Evolutionary conservation across 2,329 filamentous ascomycete genomes (phyloP).

Genomic region (Corinectria fuckeliana): DNA sequence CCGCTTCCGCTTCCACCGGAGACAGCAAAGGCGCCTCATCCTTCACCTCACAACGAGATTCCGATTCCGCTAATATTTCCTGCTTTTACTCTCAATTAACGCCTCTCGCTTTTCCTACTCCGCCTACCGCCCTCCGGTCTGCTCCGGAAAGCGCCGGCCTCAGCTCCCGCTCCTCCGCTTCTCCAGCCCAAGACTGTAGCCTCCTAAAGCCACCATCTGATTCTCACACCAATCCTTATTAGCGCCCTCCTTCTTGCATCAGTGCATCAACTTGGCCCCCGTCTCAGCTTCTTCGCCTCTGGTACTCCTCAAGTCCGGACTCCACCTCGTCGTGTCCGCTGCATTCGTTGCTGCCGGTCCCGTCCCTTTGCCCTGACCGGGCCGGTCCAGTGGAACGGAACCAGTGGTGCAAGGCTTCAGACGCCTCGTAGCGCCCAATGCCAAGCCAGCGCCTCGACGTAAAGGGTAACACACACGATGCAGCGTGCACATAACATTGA

Average conservation of each 20-base stretch:
- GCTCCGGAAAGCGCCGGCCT: slow-evolving; percentile 27
- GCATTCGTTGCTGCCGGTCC: slow-evolving; percentile 22
- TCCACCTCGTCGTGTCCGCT: slow-evolving; percentile 9
- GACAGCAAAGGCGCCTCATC: not conserved
- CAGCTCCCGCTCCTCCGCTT: slow-evolving; percentile 23
- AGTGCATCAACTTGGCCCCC: slow-evolving; percentile 23
- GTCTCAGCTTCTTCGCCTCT: slow-evolving; percentile 14
- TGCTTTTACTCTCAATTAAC: slow-evolving; percentile 17
- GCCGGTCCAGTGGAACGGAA: slow-evolving; percentile 27
- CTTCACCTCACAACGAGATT: not conserved
- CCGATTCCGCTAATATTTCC: slow-evolving; percentile 2
- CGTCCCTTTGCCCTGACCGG: slow-evolving; percentile 30
- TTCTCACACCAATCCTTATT: slow-evolving; percentile 17
- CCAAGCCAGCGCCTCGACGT: not conserved
- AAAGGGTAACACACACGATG: not conserved
- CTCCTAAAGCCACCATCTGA: too few relatives aligned
- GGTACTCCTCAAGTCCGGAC: slow-evolving; percentile 11
- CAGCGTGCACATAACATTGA: slow-evolving; percentile 3
- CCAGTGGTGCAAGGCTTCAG: not conserved
- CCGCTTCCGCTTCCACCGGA: slow-evolving; percentile 1
- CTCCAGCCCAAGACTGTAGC: slow-evolving; percentile 15
- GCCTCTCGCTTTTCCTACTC: slow-evolving; percentile 6
- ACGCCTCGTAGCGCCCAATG: slow-evolving; percentile 1
- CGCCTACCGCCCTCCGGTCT: slow-evolving; percentile 28
- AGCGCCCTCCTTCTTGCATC: slow-evolving; percentile 16